Evolutionary conservation across 805 yeast species (phyloP), one percentile per base, ranked within the genome.

Genomic region (Groenewaldozyma salmanticensis): DNA sequence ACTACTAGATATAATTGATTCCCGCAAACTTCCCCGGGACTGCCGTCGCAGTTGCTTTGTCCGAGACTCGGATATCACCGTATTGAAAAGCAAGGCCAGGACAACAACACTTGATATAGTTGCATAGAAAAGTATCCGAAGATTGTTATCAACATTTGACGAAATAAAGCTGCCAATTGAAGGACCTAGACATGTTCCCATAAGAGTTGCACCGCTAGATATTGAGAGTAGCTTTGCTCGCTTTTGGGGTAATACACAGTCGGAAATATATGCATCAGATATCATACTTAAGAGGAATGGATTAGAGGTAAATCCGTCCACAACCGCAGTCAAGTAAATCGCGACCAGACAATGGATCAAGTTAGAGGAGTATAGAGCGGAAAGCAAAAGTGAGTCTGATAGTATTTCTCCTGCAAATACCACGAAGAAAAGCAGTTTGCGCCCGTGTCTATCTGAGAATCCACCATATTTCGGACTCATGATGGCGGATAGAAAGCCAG

Each of bases 231-330:
- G 61, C 35, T 35, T 37, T 3, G 51, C 44, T 49, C 92, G 60
- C 43, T 72, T 67, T 21, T 65, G 67, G 1, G 81, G 70, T 15
- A 77, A 80, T 3, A 77, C 77, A 27, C 81, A 74, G 58, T 84
- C 95, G 4, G 82, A 67, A 15, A 81, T 67, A 52, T 82, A 83
- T 46, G 86, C 74, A 53, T 77, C 78, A 11, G 74, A 61, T 27
- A 79, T 62, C 7, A 79, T 73, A 32, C 79, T 47, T 22, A 77
- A 51, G 6, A 77, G 67, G 42, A 74, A 60, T 3, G 69, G 39
- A 0, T 86, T 81, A 18, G 94, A 94, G 19, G 75, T 70, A 3
- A 71, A 39, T 20, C 72, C 61, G 19, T 65, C 66, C 0, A 77
- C 24, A 0, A 68, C 45, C n/a, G 65, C 66, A 2, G 71, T 56